These are phyloP conservation scores for Cairneyella variabilis DNA, from an alignment of 495 filamentous ascomycete species.

Conservation along the genomic window DNA sequence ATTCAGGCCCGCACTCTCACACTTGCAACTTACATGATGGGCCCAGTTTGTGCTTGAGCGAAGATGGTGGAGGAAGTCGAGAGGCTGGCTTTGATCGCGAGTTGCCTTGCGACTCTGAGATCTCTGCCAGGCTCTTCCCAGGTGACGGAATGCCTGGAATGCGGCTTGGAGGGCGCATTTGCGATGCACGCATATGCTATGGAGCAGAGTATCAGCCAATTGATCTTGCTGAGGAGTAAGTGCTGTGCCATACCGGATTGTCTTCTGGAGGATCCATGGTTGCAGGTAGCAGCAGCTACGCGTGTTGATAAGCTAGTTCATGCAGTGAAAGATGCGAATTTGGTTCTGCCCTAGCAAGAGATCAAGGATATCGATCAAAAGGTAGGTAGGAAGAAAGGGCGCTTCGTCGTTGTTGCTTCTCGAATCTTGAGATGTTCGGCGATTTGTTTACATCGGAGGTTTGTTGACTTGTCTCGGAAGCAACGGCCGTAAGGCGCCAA, in stretches of 20 bases:
- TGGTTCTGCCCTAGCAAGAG: no score
- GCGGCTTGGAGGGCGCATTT: conserved; percentile 29
- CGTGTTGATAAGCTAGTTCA: conserved; percentile 12
- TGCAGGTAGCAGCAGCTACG: conserved; percentile 20
- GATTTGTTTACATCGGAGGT: not conserved
- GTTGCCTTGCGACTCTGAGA: conserved; percentile 66
- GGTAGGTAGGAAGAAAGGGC: no score
- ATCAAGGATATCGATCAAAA: no score
- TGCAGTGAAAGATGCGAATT: conserved; percentile 5
- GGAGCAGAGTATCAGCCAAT: conserved; percentile 6
- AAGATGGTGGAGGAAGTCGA: conserved; percentile 42
- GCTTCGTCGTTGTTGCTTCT: no score
- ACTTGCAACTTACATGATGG: conserved; percentile 10
- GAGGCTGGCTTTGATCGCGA: conserved; percentile 49
- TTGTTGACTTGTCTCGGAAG: not conserved
- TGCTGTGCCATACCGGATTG: conserved; percentile 15
- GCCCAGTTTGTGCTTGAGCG: conserved; percentile 34
- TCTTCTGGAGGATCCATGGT: conserved; percentile 24
- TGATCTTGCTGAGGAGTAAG: not conserved
- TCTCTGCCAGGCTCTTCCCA: conserved; percentile 43
- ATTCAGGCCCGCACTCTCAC: not conserved
- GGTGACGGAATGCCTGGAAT: conserved; percentile 22
- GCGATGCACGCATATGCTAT: conserved; percentile 20
- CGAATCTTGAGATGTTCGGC: not conserved
- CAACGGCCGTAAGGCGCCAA: not conserved